Conservation (phyloP, 352 stramenopile genomes). For the Globisporangium orthogonon region DNA sequence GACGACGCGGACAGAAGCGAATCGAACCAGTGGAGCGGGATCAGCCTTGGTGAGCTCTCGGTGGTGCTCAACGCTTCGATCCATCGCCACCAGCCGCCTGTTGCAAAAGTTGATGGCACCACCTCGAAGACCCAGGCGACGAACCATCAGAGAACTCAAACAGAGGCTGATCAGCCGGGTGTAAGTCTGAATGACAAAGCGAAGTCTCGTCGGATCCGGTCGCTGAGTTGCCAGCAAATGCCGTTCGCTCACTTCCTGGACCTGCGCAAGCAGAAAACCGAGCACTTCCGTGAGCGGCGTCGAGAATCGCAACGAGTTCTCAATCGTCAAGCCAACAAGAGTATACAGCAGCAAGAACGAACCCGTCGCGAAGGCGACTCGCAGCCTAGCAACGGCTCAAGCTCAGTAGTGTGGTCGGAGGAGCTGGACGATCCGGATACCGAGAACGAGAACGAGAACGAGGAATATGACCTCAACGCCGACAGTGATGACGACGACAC, state of each 20-base stretch:
- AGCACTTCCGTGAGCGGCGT: conserved; percentile 2
- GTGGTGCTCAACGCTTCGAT: conserved; percentile 56
- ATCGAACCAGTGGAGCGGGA: conserved; percentile 8
- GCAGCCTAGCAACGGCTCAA: background rate
- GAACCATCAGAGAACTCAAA: background rate
- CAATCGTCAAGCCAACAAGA: background rate
- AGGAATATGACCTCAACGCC: background rate
- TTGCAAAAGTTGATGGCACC: background rate
- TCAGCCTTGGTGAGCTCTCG: conserved; percentile 43
- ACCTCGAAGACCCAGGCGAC: background rate
- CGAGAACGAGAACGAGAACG: background rate
- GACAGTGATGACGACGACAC: background rate
- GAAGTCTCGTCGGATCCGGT: too few species aligned
- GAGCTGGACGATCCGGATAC: background rate
- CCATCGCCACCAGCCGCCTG: conserved; percentile 24
- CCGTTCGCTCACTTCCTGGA: conserved; percentile 13
- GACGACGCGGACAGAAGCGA: conserved; percentile 1
- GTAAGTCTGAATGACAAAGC: background rate
- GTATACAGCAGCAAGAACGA: background rate
- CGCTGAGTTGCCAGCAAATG: background rate
- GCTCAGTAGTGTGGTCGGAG: background rate
- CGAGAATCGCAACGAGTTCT: background rate
- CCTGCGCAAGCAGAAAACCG: conserved; percentile 10
- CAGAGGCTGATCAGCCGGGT: background rate
- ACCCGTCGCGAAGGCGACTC: background rate